Base-by-base conservation (phyloP, 2,329 filamentous ascomycete genomes). In the Xylariaceae sp. region DNA sequence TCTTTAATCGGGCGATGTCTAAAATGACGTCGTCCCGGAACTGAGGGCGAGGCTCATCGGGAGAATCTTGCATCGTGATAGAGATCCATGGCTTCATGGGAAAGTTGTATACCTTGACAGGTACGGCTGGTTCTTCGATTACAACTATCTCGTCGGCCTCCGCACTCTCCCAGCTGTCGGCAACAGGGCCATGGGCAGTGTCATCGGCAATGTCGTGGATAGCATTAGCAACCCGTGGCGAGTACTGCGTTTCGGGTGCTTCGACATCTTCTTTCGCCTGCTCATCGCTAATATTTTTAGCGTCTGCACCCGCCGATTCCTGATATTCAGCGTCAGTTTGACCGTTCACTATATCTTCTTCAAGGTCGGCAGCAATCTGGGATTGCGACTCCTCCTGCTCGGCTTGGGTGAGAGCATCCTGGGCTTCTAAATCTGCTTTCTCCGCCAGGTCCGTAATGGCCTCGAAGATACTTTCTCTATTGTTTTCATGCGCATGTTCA, bases 51-150 rank as follows among this genome's bases (percentile, higher is more conserved):
- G 78, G 70, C 54, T 83, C 76, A 13, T 80, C 72, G 13, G 56
- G 56, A 56, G 78, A 71, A 60, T 81, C 75, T 68, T 83, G 77
- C 63, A 97, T 81, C 12, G 83, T 85, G 67, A 99, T 94, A 18
- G 92, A 88, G 61, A 95, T 92, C 79, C 95, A 99, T 3, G 94
- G 94, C 71, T 88, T 89, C 86, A 99, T 90, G 15, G 94, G 94
- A 70, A 99, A 96, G 71, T 95, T 95, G 76, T 89, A 94, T 44
- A 97, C 92, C 68, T 83, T 86, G 61, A 96, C 84, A 22, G 84
- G 79, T 43, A 78, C 74, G 3, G 81, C 72, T 54, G 85, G 84
- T 61, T 87, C 84, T 69, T 90, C 87, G 32, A 83, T 80, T 44
- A 80, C 76, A 18, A 80, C 76, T 67, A 83, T 78, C 66, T 84